Evolutionary conservation across 768 basidiomycete species (phyloP).

Genomic region (Boletus speciosus): DNA sequence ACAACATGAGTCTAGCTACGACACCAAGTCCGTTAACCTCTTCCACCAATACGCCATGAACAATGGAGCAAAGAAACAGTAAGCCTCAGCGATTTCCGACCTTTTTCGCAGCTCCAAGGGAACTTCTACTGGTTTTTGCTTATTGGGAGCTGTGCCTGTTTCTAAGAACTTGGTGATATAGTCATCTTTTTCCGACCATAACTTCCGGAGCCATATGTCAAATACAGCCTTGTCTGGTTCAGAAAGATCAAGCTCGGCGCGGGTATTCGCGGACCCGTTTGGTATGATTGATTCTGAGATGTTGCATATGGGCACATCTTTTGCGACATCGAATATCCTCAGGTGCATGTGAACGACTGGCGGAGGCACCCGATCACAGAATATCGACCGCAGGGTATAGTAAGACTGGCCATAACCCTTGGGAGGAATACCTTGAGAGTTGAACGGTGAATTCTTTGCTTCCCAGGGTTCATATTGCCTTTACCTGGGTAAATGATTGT

Average conservation of each 20-base stretch:
- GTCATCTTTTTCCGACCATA: constrained; percentile 86
- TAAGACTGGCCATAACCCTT: constrained; percentile 81
- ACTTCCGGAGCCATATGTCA: constrained; percentile 74
- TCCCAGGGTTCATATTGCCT: not conserved
- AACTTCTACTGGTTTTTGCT: constrained; percentile 42
- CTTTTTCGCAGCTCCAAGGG: constrained; percentile 54
- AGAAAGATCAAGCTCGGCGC: constrained; percentile 48
- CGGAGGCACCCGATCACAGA: constrained; percentile 75
- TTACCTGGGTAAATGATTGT: constrained; percentile 89
- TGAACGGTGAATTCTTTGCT: not conserved
- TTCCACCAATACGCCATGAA: constrained; percentile 48
- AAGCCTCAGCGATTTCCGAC: constrained; percentile 62
- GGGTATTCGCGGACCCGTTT: constrained; percentile 27
- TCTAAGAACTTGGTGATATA: constrained; percentile 66
- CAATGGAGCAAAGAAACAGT: constrained; percentile 67
- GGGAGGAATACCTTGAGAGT: constrained; percentile 62
- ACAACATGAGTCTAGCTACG: constrained; percentile 14
- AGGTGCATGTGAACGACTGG: constrained; percentile 87
- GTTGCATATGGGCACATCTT: constrained; percentile 68
- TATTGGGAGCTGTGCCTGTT: constrained; percentile 42
- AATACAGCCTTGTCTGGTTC: constrained; percentile 62
- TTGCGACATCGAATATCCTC: constrained; percentile 66
- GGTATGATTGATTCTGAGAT: constrained; percentile 35
- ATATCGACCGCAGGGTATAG: constrained; percentile 88
- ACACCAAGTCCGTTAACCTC: constrained; percentile 28